phyloP scores from a whole-genome alignment of 257 asterid genomes.

The Penstemon barbatus region DNA sequence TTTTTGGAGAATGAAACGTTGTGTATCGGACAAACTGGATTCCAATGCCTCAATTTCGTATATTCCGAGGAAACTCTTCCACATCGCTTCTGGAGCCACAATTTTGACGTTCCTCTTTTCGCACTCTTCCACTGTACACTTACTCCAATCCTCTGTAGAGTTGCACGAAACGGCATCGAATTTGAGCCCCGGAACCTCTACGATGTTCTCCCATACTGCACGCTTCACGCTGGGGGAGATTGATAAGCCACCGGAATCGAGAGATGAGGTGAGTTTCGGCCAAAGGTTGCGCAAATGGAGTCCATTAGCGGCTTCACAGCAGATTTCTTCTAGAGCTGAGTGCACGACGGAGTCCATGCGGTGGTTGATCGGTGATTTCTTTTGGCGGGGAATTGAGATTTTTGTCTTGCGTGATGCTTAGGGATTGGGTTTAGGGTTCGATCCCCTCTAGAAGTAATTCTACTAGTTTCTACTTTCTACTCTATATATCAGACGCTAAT shows the following conservation, averaged over 20 bases:
- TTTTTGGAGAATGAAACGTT: slow-evolving; percentile 64
- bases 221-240: slow-evolving; percentile 69
- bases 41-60: slow-evolving; percentile 60
- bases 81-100: slow-evolving; percentile 64
- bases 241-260: slow-evolving; percentile 47
- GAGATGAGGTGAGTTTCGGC: slow-evolving; percentile 53
- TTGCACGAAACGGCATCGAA: slow-evolving; percentile 36
- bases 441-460: too few relatives aligned
- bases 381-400: too few relatives aligned
- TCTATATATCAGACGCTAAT: too few relatives aligned
- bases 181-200: slow-evolving; percentile 59
- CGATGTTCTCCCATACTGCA: slow-evolving; percentile 69
- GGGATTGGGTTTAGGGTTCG: too few relatives aligned
- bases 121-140: slow-evolving; percentile 50
- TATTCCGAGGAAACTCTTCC: slow-evolving; percentile 74
- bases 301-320: slow-evolving; percentile 64
- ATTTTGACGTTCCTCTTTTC: slow-evolving; percentile 56
- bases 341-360: slow-evolving; percentile 69
- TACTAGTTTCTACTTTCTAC: too few relatives aligned
- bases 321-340: slow-evolving; percentile 74
- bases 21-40: slow-evolving; percentile 41
- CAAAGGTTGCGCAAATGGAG: slow-evolving; percentile 61
- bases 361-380: too few relatives aligned
- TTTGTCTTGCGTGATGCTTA: too few relatives aligned
- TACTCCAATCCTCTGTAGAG: slow-evolving; percentile 32